Base-by-base conservation (phyloP, 148 eudicot species). In the Camellia granthamiana region DNA sequence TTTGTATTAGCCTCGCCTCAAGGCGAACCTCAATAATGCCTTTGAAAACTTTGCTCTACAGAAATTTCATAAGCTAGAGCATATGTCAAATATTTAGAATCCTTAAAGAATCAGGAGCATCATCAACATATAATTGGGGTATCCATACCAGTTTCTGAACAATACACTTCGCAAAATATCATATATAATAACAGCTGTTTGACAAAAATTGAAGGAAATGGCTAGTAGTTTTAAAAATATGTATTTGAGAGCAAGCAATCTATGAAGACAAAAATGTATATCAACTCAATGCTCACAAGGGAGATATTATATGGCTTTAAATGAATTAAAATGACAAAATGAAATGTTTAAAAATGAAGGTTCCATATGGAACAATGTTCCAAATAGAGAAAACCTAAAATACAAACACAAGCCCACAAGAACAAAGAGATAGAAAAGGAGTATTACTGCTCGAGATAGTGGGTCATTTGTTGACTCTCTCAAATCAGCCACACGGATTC, bases 381-480 rank as follows among this genome's bases (percentile, higher is more conserved):
- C 66, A 70, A 70, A 70, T 11, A 77, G 38, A 64, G 23, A 61
- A 42, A 12, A 69, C 51, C n/a, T 18, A 67, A 1, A n/a, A 19
- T 47, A 9, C 19, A 65, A 65, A 52, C 30, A 3, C 5, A 67
- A 30, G 13, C 18, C 42, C 61, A 16, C 68, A 67, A 43, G 75
- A 3, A 75, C 66, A 75, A 51, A 23, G 38, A 60, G 9, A 44
- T 11, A 79, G 12, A 21, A 18, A 54, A 47, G 52, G 68, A 84
- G 76, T 52, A 74, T 75, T 87, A 96, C 99, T 0, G 99, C 59
- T 84, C 99, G 92, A 78, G 99, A 96, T 68, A 96, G 90, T 49
- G 99, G 99, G 80, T 96, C 98, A 80, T 96, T 96, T 77, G 92
- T 93, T 60, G 99, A 96, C 85, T 96, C 98, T 83, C 92, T 90